Percentiles rank a stretch among this genome's conserved stretches.
phyloP scores from a whole-genome alignment of 306 rosid genomes.

The Betula pendula region DNA sequence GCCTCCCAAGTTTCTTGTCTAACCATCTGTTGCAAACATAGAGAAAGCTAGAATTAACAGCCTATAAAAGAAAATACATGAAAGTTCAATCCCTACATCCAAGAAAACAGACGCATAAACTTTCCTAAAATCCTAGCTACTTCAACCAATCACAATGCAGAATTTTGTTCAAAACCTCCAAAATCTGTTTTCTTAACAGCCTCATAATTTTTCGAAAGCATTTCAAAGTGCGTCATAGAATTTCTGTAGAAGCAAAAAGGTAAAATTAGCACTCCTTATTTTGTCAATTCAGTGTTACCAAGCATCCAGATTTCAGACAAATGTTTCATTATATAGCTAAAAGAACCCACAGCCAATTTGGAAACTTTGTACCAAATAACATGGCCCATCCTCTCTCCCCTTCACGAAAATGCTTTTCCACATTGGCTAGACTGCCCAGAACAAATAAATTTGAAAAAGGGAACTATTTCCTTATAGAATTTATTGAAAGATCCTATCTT shows the following conservation, averaged over 20 bases:
- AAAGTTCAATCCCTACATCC: not conserved
- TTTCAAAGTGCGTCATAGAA: not conserved
- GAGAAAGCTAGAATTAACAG: constrained; percentile 20
- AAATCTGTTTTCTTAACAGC: not conserved
- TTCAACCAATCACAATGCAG: not conserved
- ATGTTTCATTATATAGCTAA: too few species aligned
- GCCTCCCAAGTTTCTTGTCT: constrained; percentile 89
- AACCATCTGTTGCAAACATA: constrained; percentile 49
- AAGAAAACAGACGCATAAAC: not conserved
- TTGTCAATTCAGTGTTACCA: not conserved
- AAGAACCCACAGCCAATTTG: too few species aligned
- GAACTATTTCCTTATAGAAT: not conserved
- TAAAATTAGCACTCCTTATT: not conserved
- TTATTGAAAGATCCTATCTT: not conserved
- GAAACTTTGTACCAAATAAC: too few species aligned
- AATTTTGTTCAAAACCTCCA: not conserved
- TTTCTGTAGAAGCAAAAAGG: not conserved
- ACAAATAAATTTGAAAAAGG: not conserved
- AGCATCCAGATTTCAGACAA: too few species aligned
- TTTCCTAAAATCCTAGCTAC: not conserved
- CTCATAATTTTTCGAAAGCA: not conserved
- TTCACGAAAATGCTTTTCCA: not conserved
- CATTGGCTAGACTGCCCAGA: not conserved
- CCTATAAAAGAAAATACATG: not conserved
- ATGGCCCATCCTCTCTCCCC: not conserved